Percentiles rank a stretch among this genome's conserved stretches.
phyloP scores from a whole-genome alignment of 768 basidiomycete species.

The Amanita molliuscula region DNA sequence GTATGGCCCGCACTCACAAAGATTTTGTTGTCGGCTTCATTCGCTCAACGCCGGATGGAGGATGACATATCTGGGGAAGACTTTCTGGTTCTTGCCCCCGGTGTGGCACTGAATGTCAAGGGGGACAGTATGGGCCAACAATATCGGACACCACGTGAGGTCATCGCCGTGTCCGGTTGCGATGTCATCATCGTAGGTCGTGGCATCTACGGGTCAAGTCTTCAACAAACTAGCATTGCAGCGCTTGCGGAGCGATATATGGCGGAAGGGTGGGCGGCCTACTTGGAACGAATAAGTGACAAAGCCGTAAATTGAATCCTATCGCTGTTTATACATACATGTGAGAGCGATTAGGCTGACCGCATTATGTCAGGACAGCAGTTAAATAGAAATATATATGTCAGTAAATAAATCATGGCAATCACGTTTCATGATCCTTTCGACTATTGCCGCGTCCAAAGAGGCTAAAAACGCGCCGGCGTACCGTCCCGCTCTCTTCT shows the following conservation, averaged over 20 bases:
- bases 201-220: slow-evolving; percentile 74
- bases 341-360: background rate
- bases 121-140: slow-evolving; percentile 92
- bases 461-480: slow-evolving; percentile 8
- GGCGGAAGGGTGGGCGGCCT: slow-evolving; percentile 86
- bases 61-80: slow-evolving; percentile 46
- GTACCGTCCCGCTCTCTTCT: slow-evolving; percentile 19
- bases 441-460: slow-evolving; percentile 1
- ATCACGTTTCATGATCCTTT: background rate
- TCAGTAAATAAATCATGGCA: slow-evolving; percentile 1
- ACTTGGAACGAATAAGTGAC: slow-evolving; percentile 41
- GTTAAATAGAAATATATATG: background rate
- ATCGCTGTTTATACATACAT: background rate
- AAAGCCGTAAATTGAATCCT: background rate
- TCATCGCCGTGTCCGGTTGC: slow-evolving; percentile 71
- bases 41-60: slow-evolving; percentile 83
- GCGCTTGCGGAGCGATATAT: slow-evolving; percentile 78
- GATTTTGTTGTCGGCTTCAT: slow-evolving; percentile 97
- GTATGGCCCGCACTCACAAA: slow-evolving; percentile 73
- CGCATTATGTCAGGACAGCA: background rate
- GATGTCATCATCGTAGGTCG: slow-evolving; percentile 97
- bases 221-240: slow-evolving; percentile 34
- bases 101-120: slow-evolving; percentile 71
- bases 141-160: slow-evolving; percentile 83
- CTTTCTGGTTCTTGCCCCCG: slow-evolving; percentile 87